These are phyloP conservation scores for Calocybe gangraenosa DNA, from an alignment of 768 basidiomycete genomes.

Conservation along the genomic window DNA sequence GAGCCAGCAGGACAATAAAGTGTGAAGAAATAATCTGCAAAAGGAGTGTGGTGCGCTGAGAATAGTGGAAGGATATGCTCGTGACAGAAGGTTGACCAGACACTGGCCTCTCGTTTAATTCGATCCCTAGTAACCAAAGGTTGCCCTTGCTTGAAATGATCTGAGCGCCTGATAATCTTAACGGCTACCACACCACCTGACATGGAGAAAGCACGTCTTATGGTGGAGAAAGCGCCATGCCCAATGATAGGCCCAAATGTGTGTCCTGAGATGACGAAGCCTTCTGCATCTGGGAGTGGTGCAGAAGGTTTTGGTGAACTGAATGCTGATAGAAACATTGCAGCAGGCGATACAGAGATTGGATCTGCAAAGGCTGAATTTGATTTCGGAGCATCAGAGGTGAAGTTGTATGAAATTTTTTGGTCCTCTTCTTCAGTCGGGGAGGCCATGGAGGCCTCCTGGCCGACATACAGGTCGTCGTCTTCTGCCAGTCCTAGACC, in stretches of 20 bases:
- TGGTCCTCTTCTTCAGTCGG: slow-evolving; percentile 8
- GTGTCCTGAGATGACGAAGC: slow-evolving; percentile 65
- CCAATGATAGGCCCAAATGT: slow-evolving; percentile 74
- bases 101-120: slow-evolving; percentile 63
- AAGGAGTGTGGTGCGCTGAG: slow-evolving; percentile 48
- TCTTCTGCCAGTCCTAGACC: neutral
- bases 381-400: slow-evolving; percentile 2
- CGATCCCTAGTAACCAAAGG: slow-evolving; percentile 45
- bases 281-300: slow-evolving; percentile 58
- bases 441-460: slow-evolving; percentile 19
- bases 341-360: slow-evolving; percentile 58
- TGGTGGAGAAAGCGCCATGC: slow-evolving; percentile 77
- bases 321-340: slow-evolving; percentile 69
- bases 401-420: neutral
- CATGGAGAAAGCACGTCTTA: slow-evolving; percentile 60
- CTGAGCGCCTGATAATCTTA: slow-evolving; percentile 71
- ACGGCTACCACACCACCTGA: slow-evolving; percentile 73
- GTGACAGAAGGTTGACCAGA: slow-evolving; percentile 77
- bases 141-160: slow-evolving; percentile 49
- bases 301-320: slow-evolving; percentile 32
- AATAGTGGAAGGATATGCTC: slow-evolving; percentile 88
- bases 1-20: slow-evolving; percentile 82
- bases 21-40: slow-evolving; percentile 78
- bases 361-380: slow-evolving; percentile 12
- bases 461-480: slow-evolving; percentile 20